Evolutionary conservation across 306 rosid genomes (phyloP).

Genomic region (Prunus fruticosa): DNA sequence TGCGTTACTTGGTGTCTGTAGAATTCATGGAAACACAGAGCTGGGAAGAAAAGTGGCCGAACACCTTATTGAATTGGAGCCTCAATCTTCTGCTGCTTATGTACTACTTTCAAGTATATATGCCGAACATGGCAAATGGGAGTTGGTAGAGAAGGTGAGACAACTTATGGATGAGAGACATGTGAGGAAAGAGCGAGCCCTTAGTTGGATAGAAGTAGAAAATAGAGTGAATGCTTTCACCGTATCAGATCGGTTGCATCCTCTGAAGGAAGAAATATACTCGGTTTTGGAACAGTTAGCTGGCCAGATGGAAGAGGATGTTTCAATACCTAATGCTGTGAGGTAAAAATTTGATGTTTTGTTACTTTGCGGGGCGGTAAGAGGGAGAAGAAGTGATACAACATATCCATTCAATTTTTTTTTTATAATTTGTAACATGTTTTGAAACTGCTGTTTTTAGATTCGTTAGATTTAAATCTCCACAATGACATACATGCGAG

Average conservation of each 20-base stretch:
- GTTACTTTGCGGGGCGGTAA: conserved; percentile 22
- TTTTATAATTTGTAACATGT: conserved; percentile 20
- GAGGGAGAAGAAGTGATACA: conserved; percentile 23
- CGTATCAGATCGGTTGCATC: conserved; percentile 52
- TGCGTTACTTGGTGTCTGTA: conserved; percentile 55
- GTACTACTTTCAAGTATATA: conserved; percentile 57
- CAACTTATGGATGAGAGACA: conserved; percentile 51
- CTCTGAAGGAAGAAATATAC: conserved; percentile 54
- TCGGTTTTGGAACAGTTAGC: conserved; percentile 49
- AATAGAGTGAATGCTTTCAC: conserved; percentile 52
- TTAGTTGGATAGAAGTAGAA: conserved; percentile 62
- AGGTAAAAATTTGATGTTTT: conserved; percentile 25
- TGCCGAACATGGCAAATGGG: conserved; percentile 62
- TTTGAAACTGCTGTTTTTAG: conserved; percentile 12
- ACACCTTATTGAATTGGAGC: conserved; percentile 54
- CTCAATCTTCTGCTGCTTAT: conserved; percentile 52
- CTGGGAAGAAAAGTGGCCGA: conserved; percentile 59
- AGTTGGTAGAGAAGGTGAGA: conserved; percentile 53
- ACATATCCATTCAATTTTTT: conserved; percentile 5
- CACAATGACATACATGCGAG: conserved; percentile 17
- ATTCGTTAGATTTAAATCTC: conserved; percentile 31
- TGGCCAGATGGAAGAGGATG: conserved; percentile 45
- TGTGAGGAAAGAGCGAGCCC: conserved; percentile 42
- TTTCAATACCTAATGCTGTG: conserved; percentile 25
- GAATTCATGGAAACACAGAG: conserved; percentile 47